Evolutionary conservation across 208 protist genomes (phyloP), one percentile per base, ranked within the genome.

Genomic region (Acanthamoeba divionensis): DNA sequence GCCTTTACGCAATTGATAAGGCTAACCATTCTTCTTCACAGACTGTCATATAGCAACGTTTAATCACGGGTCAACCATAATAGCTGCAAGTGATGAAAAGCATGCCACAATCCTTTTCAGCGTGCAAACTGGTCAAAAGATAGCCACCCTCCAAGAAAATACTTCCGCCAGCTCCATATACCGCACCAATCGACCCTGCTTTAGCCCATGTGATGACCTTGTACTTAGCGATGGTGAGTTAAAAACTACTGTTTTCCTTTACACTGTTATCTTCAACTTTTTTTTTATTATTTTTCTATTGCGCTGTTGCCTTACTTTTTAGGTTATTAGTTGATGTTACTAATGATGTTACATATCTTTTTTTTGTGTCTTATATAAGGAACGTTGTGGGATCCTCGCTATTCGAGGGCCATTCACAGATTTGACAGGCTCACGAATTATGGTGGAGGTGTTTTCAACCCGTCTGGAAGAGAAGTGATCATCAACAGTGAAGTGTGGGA

Each of bases 401-500:
- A 90, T 48, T 69, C 63, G 36, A 24, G 83, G 0, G 75, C 45
- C 45, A 69, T 91, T 18, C 88, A 91, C 66, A 80, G 69, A 47
- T 91, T 91, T 21, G 88, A 91, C 31, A 48, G 77, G 15, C 38
- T 91, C 29, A 91, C 88, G 54, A 90, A 63, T 52, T 89, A 87
- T 24, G 88, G 88, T 31, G 89, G 66, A 54, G 75, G 88, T 31
- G 71, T 89, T 4, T 91, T 91, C 88, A 79, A 69, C 24, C 88
- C 71, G 15, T 91, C 88, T n/a, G 88, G 88, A 24, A 44, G 62
- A 7, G 88, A 91, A n/a, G 88, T 91, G 18, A 65, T 91, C 45
- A 91, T 91, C 45, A 91, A 91, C 66, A 85, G 77, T 41, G 88
- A 91, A n/a, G 60, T 91, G 29, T 91, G 88, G 88, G 88, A 91